Evolutionary conservation across 75 land plant genomes (phyloP), one percentile per base, ranked within the genome.

Genomic region (Ceratopteris richardii): DNA sequence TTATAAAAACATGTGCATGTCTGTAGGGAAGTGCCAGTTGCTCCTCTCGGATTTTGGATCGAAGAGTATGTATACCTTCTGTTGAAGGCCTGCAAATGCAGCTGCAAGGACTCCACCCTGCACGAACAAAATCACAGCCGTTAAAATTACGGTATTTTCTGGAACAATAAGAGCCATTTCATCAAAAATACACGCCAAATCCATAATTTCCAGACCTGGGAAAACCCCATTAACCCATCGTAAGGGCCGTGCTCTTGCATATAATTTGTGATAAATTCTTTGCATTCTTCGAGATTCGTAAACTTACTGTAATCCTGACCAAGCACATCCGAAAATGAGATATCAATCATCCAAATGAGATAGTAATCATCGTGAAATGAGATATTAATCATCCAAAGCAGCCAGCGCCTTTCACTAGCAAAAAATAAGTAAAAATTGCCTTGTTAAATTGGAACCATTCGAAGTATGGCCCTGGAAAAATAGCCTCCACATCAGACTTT

Each of bases 151-250:
- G n/a, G n/a, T n/a, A n/a, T n/a, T n/a, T 9, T 9, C 42, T 12
- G 18, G 44, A 37, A 16, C 21, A 10, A 44, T 31, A 42, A 44
- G 6, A 29, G 54, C 31, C 51, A 17, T 17, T n/a, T n/a, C n/a
- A n/a, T 0, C 33, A 64, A 29, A 26, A 0, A 30, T 18, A 17
- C 27, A 9, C 14, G n/a, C 13, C 16, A 16, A 56, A 6, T 13
- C 9, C 30, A 29, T 25, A 30, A 23, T 17, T 11, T 9, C 16
- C 9, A 33, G 61, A 87, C 96, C 80, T 87, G 93, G 19, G 97
- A 91, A 72, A 91, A 91, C 22, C 97, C 97, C n/a, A 91, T 74
- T 10, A 87, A 53, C 22, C 97, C 97, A 84, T 91, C 82, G 54
- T 81, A 91, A 29, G 97, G 97, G 13, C 97, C 97, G 44, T 91